Conservation (phyloP, 768 basidiomycete species). For the Macrolepiota dolichaula region DNA sequence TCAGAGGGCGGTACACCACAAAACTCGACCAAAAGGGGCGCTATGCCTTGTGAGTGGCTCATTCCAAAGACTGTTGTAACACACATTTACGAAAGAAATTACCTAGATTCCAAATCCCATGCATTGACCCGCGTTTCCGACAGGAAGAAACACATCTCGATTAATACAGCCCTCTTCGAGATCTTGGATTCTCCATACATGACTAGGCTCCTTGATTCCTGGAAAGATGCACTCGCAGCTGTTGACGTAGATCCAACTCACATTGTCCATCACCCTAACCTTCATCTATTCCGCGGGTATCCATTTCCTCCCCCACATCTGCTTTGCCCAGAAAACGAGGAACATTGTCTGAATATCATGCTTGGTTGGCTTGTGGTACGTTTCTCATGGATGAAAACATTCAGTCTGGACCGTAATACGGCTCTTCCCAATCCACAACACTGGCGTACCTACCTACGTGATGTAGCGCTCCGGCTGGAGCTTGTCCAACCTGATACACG, state of each 20-base stretch:
- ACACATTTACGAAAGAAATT: too few relatives aligned
- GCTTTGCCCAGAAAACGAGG: background rate
- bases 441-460: background rate
- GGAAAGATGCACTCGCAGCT: background rate
- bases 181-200: background rate
- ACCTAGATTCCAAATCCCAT: background rate
- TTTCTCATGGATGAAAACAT: background rate
- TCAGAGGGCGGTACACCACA: background rate
- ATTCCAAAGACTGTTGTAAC: too few relatives aligned
- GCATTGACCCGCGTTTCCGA: background rate
- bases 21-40: background rate
- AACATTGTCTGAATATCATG: background rate
- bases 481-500: background rate
- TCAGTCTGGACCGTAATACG: background rate
- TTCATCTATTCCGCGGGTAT: background rate
- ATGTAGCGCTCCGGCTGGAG: background rate
- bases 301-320: background rate
- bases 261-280: background rate
- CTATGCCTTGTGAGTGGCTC: too few relatives aligned
- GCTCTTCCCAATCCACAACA: background rate
- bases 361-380: background rate
- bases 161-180: background rate
- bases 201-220: background rate
- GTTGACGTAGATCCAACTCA: background rate
- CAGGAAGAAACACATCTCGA: background rate